Base-by-base conservation (phyloP, 208 protist genomes). In the Tritrichomonas foetus region DNA sequence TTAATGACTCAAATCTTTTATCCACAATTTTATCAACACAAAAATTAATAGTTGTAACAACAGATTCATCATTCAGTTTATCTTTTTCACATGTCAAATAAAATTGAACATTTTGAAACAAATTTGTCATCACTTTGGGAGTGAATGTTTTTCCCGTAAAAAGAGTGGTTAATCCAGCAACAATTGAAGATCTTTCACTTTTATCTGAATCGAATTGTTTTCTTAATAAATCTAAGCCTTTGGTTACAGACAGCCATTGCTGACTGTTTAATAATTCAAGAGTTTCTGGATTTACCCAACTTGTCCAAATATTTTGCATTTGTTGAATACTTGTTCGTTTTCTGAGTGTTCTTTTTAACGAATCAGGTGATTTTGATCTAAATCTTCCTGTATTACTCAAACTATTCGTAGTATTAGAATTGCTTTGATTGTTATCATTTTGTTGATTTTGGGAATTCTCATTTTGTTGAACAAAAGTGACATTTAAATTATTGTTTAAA, bases 71-170 rank as follows among this genome's bases (percentile, higher is more conserved):
- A 57, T 44, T 20, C 20, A 89, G 33, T 49, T 89, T 89, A 27
- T 89, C 41, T 22, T 61, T 61, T n/a, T 53, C 39, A 61, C 16
- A 5, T 36, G 53, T 53, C 1, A 89, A 33, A n/a, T 55, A 89
- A 57, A 30, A 89, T 16, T 57, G 27, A 20, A 89, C 39, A 89
- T 57, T 49, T 89, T 89, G 44, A 3, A 89, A 20, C 9, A 89
- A 33, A 57, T 89, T 89, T 33, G 47, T 49, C 78, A 89, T 89
- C 20, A 89, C 78, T 89, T 89, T 89, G 8, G 78, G 78, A 14
- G 78, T 89, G 16, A 89, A 89, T 33, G 78, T 89, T 50, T 57
- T 89, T 57, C 78, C 78, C 3, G 47, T 89, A n/a, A 89, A 89
- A 36, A 47, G 33, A 33, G 44, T 41, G 0, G 78, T 44, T 39